Evolutionary conservation across 2,329 filamentous ascomycete species (phyloP).

Genomic region (Colletotrichum ledebouriae): DNA sequence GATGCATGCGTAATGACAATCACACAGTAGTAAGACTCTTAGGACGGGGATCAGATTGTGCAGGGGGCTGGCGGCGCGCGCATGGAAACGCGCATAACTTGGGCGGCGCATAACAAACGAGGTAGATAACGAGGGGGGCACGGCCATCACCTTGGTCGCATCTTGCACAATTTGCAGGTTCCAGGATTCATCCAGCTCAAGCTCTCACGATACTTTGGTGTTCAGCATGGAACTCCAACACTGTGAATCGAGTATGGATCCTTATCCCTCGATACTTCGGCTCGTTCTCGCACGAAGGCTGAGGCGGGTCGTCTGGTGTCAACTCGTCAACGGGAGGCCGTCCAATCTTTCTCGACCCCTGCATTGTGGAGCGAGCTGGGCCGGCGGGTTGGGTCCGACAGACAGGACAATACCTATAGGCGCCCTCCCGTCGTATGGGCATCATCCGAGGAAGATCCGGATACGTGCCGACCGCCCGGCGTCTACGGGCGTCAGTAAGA

Average conservation of each 20-base stretch:
- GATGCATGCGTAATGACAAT: not conserved
- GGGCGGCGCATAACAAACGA: constrained; percentile 1
- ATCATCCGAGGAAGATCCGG: not conserved
- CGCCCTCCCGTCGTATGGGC: constrained; percentile 8
- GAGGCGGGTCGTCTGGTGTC: not conserved
- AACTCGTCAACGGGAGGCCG: not conserved
- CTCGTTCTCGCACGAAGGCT: not conserved
- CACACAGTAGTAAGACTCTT: not conserved
- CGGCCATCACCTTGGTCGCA: constrained; percentile 8
- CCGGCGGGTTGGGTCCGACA: constrained; percentile 1
- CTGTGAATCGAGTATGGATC: too few relatives aligned
- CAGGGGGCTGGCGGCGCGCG: constrained; percentile 9
- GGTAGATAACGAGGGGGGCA: not conserved
- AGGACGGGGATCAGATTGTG: not conserved
- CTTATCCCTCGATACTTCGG: too few relatives aligned
- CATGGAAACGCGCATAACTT: constrained; percentile 29
- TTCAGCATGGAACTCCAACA: too few relatives aligned
- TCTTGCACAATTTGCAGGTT: constrained; percentile 18
- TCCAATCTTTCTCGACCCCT: constrained; percentile 5
- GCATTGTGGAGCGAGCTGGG: constrained; percentile 1
- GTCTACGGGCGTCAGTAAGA: not conserved
- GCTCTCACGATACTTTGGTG: too few relatives aligned
- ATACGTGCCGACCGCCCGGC: constrained; percentile 18
- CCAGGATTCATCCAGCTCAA: not conserved
- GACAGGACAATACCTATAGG: constrained; percentile 2